These are phyloP conservation scores for Venturia effusa DNA, from an alignment of 2,329 filamentous ascomycete species.

Conservation along the genomic window DNA sequence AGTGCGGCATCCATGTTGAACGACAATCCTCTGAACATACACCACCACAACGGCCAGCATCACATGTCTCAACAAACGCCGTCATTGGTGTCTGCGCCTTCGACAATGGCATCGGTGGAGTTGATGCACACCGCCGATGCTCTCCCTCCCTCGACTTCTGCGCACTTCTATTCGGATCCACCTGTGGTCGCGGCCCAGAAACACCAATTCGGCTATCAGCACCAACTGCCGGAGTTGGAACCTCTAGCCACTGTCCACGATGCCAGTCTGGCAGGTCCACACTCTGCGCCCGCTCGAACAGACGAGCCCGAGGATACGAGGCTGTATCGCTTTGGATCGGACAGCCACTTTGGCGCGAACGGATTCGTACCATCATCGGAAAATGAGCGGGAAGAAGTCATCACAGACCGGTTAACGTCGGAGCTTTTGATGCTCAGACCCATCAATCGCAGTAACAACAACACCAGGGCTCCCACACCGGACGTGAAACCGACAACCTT, in stretches of 20 bases:
- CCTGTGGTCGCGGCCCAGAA: neutral
- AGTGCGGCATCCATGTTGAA: neutral
- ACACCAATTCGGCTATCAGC: neutral
- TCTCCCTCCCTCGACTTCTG: neutral
- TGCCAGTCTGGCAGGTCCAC: neutral
- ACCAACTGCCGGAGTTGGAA: neutral
- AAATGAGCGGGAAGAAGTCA: conserved; percentile 3
- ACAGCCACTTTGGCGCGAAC: conserved; percentile 5
- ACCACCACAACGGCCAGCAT: neutral
- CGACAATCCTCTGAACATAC: neutral
- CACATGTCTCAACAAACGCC: conserved; percentile 1
- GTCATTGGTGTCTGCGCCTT: conserved; percentile 1
- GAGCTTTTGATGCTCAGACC: conserved; percentile 9
- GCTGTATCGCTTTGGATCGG: conserved; percentile 12
- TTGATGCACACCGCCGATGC: conserved; percentile 5
- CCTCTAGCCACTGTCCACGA: neutral
- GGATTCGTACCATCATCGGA: conserved; percentile 8
- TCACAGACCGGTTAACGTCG: conserved; percentile 7
- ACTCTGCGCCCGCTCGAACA: conserved; percentile 1
- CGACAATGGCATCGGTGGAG: neutral
- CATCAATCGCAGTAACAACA: conserved; percentile 10
- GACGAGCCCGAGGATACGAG: neutral
- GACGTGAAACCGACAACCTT: neutral
- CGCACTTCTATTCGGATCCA: neutral
- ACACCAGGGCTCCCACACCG: conserved; percentile 3